Evolutionary conservation across 2,329 filamentous ascomycete genomes (phyloP).

Genomic region (Penicillium capsulatum): DNA sequence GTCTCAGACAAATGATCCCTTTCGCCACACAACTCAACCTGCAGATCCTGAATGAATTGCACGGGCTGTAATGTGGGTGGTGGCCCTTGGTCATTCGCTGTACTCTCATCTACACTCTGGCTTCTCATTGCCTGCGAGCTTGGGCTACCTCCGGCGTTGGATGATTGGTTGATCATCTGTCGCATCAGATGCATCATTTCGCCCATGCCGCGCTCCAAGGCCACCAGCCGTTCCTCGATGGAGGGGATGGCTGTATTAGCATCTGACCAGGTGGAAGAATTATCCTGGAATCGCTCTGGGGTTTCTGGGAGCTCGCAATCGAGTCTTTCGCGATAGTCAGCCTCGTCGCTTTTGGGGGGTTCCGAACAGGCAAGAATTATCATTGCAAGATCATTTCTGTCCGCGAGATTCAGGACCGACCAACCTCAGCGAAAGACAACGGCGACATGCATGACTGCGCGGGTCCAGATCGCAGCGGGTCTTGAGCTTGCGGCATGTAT

Average conservation of each 20-base stretch:
- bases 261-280: conserved; percentile 29
- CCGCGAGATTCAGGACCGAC: conserved; percentile 5
- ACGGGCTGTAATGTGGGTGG: conserved; percentile 28
- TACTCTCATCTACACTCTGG: conserved; percentile 23
- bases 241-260: conserved; percentile 30
- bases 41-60: conserved; percentile 31
- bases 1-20: conserved; percentile 17
- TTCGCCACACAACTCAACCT: conserved; percentile 30
- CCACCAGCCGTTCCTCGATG: conserved; percentile 33
- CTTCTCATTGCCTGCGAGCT: conserved; percentile 19
- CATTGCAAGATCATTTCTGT: no score
- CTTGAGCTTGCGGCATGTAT: conserved; percentile 38
- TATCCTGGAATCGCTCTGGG: conserved; percentile 33
- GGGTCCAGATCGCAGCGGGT: conserved; percentile 36
- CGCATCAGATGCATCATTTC: conserved; percentile 35
- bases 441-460: conserved; percentile 34
- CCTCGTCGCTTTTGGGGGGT: no score
- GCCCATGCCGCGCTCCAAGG: conserved; percentile 32
- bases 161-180: conserved; percentile 29
- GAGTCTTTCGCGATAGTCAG: conserved; percentile 24
- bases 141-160: conserved; percentile 13
- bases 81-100: conserved; percentile 20
- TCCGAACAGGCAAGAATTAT: no score
- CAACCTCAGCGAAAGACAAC: conserved; percentile 36
- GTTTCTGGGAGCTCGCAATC: conserved; percentile 36